These are phyloP conservation scores for Musa balbisiana DNA, from an alignment of 202 grass and related monocot species.

Conservation along the genomic window DNA sequence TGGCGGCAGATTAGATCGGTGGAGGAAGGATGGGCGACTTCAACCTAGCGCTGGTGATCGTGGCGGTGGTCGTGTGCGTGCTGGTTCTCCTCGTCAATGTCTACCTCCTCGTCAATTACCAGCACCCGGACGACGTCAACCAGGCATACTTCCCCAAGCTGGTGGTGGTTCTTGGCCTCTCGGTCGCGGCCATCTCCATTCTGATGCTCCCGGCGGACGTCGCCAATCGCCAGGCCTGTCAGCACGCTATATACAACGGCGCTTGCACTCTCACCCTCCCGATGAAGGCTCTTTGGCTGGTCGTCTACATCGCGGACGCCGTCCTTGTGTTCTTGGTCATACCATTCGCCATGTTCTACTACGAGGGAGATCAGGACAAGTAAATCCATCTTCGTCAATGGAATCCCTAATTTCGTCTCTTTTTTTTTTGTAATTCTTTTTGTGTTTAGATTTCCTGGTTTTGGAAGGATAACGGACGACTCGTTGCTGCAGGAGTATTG, in stretches of 20 bases:
- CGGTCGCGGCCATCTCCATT: constrained; percentile 89
- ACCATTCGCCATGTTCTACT: constrained; percentile 95
- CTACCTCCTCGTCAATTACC: constrained; percentile 97
- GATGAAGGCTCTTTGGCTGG: constrained; percentile 80
- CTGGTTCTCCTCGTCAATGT: constrained; percentile 72
- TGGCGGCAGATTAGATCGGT: background rate
- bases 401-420: background rate
- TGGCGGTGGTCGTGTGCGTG: constrained; percentile 69
- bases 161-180: constrained; percentile 81
- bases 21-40: constrained; percentile 61
- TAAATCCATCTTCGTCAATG: constrained; percentile 5
- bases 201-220: constrained; percentile 98
- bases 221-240: constrained; percentile 74
- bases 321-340: constrained; percentile 95
- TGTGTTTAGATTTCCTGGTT: background rate
- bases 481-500: constrained; percentile 45
- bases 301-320: constrained; percentile 75
- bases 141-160: constrained; percentile 23
- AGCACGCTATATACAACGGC: constrained; percentile 63
- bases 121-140: constrained; percentile 96
- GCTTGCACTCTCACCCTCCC: constrained; percentile 77
- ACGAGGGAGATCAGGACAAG: constrained; percentile 99
- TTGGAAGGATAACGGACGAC: background rate
- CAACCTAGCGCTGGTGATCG: constrained; percentile 55
- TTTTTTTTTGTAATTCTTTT: background rate